These are phyloP conservation scores for Talaromyces rugulosus DNA, from an alignment of 2,329 filamentous ascomycete species.

Conservation along the genomic window DNA sequence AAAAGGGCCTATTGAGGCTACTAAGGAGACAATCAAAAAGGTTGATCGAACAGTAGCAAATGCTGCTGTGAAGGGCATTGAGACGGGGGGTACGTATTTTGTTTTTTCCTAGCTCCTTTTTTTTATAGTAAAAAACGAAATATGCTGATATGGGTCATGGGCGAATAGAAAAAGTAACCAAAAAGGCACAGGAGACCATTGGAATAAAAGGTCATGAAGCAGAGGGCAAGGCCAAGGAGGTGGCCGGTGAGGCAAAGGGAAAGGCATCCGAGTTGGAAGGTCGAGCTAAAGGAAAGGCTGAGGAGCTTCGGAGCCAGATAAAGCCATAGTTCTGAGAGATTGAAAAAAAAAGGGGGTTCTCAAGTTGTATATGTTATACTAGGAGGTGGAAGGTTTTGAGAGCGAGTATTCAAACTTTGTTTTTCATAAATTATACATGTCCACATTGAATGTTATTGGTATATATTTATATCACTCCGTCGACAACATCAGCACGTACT, in stretches of 20 bases:
- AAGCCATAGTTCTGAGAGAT: background rate
- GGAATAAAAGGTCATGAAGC: constrained; percentile 44
- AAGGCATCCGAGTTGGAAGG: constrained; percentile 24
- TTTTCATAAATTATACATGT: background rate
- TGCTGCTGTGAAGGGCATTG: constrained; percentile 57
- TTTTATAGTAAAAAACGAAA: background rate
- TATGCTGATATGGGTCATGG: background rate
- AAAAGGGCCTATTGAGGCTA: constrained; percentile 51
- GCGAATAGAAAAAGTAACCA: constrained; percentile 46
- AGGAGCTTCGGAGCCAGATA: constrained; percentile 17
- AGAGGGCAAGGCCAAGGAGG: constrained; percentile 41
- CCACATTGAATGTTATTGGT: background rate
- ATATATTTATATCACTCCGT: constrained; percentile 6
- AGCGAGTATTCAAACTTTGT: background rate
- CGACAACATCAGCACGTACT: constrained; percentile 92
- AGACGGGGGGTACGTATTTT: constrained; percentile 55
- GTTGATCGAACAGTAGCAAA: constrained; percentile 55
- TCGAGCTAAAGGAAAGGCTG: constrained; percentile 30
- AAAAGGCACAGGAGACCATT: constrained; percentile 40
- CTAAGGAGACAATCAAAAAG: constrained; percentile 56
- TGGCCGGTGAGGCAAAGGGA: constrained; percentile 31
- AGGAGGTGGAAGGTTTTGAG: background rate
- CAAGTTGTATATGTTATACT: background rate
- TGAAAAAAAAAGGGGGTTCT: background rate
- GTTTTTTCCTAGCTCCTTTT: background rate